phyloP scores from a whole-genome alignment of 176 grass and related monocot species.

The Zea luxurians region DNA sequence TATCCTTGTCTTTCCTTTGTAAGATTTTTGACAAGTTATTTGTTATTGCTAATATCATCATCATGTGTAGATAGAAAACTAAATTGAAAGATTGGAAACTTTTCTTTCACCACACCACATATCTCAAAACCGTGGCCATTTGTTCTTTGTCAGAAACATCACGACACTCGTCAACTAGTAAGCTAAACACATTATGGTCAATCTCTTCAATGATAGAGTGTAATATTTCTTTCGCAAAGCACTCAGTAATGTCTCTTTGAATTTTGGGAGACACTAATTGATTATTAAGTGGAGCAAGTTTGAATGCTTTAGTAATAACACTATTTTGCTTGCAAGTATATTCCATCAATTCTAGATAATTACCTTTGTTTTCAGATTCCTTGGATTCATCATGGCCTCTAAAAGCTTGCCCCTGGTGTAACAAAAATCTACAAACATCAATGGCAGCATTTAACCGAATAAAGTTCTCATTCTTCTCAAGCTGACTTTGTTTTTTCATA shows the following conservation, averaged over 20 bases:
- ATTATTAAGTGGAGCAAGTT: background rate
- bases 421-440: background rate
- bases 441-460: background rate
- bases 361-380: background rate
- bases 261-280: background rate
- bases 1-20: background rate
- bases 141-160: too few species aligned
- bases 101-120: too few species aligned
- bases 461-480: background rate
- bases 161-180: too few species aligned
- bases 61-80: background rate
- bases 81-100: background rate
- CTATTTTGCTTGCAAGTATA: background rate
- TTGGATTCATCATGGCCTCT: background rate
- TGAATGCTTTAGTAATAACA: background rate
- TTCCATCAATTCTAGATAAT: background rate
- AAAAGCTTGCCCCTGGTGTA: background rate
- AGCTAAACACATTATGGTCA: too few species aligned
- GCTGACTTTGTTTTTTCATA: background rate
- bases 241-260: too few species aligned
- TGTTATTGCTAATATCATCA: conserved; percentile 8
- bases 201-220: too few species aligned
- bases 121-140: too few species aligned
- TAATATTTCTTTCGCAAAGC: too few species aligned
- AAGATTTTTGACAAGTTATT: background rate